Conservation (phyloP, 306 rosid species). For the Cucurbita pepo region DNA sequence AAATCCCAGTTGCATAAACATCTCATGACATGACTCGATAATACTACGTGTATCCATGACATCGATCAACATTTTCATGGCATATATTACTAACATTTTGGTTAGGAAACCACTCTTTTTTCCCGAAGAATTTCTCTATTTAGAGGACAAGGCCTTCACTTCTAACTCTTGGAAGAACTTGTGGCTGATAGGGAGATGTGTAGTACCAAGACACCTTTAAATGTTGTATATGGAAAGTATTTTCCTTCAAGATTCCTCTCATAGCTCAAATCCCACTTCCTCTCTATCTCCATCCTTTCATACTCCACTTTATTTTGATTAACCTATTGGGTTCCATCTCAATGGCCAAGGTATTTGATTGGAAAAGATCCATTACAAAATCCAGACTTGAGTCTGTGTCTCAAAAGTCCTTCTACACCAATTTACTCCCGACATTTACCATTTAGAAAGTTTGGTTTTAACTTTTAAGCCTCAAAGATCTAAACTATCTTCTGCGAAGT, state of each 20-base stretch:
- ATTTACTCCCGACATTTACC: not conserved
- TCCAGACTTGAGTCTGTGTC: not conserved
- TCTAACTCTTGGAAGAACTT: not conserved
- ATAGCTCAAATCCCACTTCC: not conserved
- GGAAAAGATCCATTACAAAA: not conserved
- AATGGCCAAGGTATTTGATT: not conserved
- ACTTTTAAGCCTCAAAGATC: not conserved
- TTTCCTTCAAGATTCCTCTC: not conserved
- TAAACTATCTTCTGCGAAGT: not conserved
- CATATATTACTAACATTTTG: too few relatives aligned
- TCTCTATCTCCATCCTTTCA: not conserved
- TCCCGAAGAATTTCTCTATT: not conserved
- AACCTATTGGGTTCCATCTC: not conserved
- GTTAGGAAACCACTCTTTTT: not conserved
- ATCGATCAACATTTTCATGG: too few relatives aligned
- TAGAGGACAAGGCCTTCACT: not conserved
- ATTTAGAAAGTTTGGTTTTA: not conserved
- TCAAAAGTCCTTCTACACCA: not conserved
- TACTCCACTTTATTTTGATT: not conserved
- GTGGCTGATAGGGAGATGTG: not conserved
- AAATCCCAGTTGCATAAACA: too few relatives aligned
- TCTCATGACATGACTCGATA: too few relatives aligned
- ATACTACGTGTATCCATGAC: too few relatives aligned
- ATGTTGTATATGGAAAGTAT: not conserved
- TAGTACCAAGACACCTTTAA: not conserved